Conservation (phyloP, 768 basidiomycete genomes). For the Lentinula edodes region DNA sequence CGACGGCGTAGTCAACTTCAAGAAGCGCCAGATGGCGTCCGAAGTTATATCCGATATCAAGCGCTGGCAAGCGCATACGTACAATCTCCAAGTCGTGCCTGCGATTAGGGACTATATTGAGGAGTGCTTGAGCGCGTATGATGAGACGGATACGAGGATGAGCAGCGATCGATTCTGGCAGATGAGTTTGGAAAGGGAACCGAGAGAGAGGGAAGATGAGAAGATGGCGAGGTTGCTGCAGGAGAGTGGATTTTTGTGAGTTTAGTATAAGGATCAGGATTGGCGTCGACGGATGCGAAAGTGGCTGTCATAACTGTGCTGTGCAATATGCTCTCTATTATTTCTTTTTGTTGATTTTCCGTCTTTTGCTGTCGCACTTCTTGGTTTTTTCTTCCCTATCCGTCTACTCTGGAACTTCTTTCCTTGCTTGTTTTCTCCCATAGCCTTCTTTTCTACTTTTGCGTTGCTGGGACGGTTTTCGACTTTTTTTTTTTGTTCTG, state of each 20-base stretch:
- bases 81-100: constrained; percentile 72
- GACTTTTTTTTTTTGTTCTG: too few species aligned
- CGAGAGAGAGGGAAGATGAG: constrained; percentile 92
- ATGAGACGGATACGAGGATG: constrained; percentile 46
- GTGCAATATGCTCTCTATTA: too few species aligned
- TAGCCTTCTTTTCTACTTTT: too few species aligned
- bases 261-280: too few species aligned
- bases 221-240: constrained; percentile 90
- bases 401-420: too few species aligned
- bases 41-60: constrained; percentile 97
- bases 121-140: constrained; percentile 68
- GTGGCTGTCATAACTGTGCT: too few species aligned
- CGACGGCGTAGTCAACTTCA: constrained; percentile 86
- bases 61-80: constrained; percentile 88
- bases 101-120: constrained; percentile 72
- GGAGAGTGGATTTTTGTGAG: constrained; percentile 78
- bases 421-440: too few species aligned
- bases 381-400: too few species aligned
- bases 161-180: constrained; percentile 80
- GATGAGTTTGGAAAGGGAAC: constrained; percentile 82
- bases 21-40: constrained; percentile 92
- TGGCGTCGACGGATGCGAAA: too few species aligned
- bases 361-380: too few species aligned
- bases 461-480: too few species aligned
- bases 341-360: too few species aligned